These are phyloP conservation scores for Pholiota adiposa DNA, from an alignment of 1,284 basidiomycete genomes.

Conservation along the genomic window DNA sequence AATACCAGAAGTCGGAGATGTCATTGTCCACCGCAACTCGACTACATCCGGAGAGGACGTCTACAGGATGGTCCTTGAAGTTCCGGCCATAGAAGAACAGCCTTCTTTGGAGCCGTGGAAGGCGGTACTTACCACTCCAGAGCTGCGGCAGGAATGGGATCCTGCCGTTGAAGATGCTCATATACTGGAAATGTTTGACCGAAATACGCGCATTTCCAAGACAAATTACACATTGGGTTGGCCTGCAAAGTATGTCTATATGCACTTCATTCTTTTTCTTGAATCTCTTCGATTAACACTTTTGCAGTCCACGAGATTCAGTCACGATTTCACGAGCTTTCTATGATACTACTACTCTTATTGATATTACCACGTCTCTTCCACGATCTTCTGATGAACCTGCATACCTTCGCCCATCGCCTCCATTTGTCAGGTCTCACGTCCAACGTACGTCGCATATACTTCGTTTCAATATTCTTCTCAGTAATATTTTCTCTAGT, in stretches of 20 bases:
- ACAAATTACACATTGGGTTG: slow-evolving; percentile 94
- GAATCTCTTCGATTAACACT: slow-evolving; percentile 12
- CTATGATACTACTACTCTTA: slow-evolving; percentile 80
- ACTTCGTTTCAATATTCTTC: neutral
- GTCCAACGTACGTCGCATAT: slow-evolving; percentile 65
- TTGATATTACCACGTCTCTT: slow-evolving; percentile 95
- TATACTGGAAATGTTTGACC: slow-evolving; percentile 86
- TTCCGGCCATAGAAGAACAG: slow-evolving; percentile 66
- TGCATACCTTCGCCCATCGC: slow-evolving; percentile 89
- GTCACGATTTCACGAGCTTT: slow-evolving; percentile 90
- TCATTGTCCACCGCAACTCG: slow-evolving; percentile 69
- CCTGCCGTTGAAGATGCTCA: slow-evolving; percentile 87
- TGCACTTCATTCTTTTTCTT: slow-evolving; percentile 9
- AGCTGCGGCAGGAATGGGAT: slow-evolving; percentile 91
- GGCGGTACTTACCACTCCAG: slow-evolving; percentile 82
- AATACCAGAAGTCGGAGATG: slow-evolving; percentile 65
- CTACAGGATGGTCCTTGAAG: slow-evolving; percentile 83
- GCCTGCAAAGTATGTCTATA: slow-evolving; percentile 85
- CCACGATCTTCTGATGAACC: slow-evolving; percentile 93
- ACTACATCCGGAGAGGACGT: slow-evolving; percentile 75
- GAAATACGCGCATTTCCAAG: slow-evolving; percentile 83
- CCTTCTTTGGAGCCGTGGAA: slow-evolving; percentile 81
- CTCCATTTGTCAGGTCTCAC: slow-evolving; percentile 93
- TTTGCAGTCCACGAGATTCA: slow-evolving; percentile 82
- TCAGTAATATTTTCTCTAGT: slow-evolving; percentile 51